A percentile compares a stretch with the other conserved stretches of the same genome.
phyloP scores from a whole-genome alignment of 225 moss, liverwort and hornwort species.

The Asterella californica region DNA sequence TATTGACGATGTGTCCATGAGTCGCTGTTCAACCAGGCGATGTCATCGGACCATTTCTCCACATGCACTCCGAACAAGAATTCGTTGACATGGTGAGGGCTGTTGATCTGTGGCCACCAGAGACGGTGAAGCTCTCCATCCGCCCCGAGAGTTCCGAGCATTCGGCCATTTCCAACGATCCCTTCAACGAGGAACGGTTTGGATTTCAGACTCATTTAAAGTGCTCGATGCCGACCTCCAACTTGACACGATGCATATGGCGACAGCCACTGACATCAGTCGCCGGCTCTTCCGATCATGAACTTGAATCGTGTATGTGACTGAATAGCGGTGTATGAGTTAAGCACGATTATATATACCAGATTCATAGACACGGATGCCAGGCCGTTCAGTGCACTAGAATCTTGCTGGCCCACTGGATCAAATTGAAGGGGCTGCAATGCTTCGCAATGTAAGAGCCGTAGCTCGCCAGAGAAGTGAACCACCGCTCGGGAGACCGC shows the following conservation, averaged over 20 bases:
- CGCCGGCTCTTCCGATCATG: neutral
- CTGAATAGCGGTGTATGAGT: too few relatives aligned
- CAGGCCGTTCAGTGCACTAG: neutral
- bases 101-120: constrained; percentile 43
- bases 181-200: constrained; percentile 32
- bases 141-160: constrained; percentile 29
- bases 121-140: constrained; percentile 40
- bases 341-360: neutral
- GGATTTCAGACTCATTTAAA: constrained; percentile 9
- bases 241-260: neutral
- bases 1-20: constrained; percentile 37
- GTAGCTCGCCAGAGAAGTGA: neutral
- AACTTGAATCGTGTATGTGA: neutral
- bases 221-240: neutral
- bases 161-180: constrained; percentile 39
- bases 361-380: neutral
- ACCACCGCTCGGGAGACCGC: neutral
- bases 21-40: constrained; percentile 34
- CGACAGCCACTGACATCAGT: neutral
- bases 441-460: neutral
- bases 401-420: neutral
- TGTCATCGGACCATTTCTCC: constrained; percentile 32
- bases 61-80: constrained; percentile 38
- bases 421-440: neutral
- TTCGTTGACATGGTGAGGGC: constrained; percentile 44